phyloP scores from a whole-genome alignment of 202 grass and related monocot genomes.

The Schoenoplectus triqueter region DNA sequence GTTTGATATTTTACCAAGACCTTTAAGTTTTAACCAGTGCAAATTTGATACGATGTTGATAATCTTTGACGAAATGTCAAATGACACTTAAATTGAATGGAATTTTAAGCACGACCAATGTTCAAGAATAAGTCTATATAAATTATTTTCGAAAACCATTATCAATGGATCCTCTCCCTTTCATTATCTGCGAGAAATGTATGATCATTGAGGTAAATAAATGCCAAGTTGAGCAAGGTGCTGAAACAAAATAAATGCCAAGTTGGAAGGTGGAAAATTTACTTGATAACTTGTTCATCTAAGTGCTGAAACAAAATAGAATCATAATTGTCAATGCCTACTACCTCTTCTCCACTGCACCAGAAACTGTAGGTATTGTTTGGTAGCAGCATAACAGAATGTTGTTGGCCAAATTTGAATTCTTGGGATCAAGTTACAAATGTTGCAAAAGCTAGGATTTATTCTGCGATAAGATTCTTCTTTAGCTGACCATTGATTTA shows the following conservation, averaged over 20 bases:
- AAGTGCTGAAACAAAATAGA: neutral
- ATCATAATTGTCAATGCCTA: slow-evolving; percentile 8
- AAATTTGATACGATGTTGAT: too few species aligned
- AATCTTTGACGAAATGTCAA: too few species aligned
- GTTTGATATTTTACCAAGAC: too few species aligned
- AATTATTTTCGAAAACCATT: neutral
- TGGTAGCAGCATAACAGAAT: neutral
- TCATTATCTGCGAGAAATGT: neutral
- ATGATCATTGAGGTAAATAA: neutral
- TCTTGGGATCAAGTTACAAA: slow-evolving; percentile 13
- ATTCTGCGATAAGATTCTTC: neutral
- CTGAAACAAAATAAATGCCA: neutral
- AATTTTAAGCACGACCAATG: too few species aligned
- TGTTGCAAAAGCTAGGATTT: slow-evolving; percentile 12
- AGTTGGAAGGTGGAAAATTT: neutral
- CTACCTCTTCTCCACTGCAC: neutral
- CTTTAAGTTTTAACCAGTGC: too few species aligned
- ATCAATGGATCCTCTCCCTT: neutral
- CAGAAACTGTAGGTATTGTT: slow-evolving; percentile 7
- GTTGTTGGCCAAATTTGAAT: neutral
- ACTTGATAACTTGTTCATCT: neutral
- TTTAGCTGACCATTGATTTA: slow-evolving; percentile 8
- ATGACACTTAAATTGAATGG: too few species aligned
- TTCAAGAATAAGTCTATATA: too few species aligned
- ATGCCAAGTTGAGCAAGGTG: neutral